These are phyloP conservation scores for Wickerhamiella azyma DNA, from an alignment of 805 yeast genomes.

Conservation along the genomic window DNA sequence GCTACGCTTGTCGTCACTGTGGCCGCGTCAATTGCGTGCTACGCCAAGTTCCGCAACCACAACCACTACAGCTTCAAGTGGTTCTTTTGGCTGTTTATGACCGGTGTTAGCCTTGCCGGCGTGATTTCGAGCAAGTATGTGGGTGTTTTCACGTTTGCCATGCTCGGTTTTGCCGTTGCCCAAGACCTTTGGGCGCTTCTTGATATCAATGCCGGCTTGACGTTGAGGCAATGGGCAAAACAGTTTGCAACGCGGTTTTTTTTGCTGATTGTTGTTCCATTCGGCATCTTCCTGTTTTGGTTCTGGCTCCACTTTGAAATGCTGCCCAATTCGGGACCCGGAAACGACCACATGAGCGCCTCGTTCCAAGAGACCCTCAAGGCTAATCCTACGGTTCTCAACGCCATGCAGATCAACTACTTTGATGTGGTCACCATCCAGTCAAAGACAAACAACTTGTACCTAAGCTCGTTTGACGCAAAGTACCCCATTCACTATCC, in stretches of 20 bases:
- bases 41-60: slow-evolving; percentile 56
- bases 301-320: slow-evolving; percentile 74
- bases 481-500: slow-evolving; percentile 83
- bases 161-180: slow-evolving; percentile 81
- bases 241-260: slow-evolving; percentile 67
- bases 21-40: slow-evolving; percentile 60
- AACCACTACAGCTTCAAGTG: slow-evolving; percentile 66
- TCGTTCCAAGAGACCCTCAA: slow-evolving; percentile 76
- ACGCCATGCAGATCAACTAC: slow-evolving; percentile 52
- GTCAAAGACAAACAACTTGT: slow-evolving; percentile 43
- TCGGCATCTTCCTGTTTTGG: slow-evolving; percentile 49
- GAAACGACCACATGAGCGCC: slow-evolving; percentile 83
- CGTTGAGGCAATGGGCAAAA: slow-evolving; percentile 21
- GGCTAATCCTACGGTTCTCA: slow-evolving; percentile 48
- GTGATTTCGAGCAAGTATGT: slow-evolving; percentile 93
- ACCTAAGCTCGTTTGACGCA: slow-evolving; percentile 80
- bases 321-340: slow-evolving; percentile 73
- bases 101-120: slow-evolving; percentile 81
- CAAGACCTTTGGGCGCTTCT: slow-evolving; percentile 41
- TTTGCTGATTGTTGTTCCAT: slow-evolving; percentile 58
- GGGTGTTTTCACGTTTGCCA: slow-evolving; percentile 76
- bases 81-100: slow-evolving; percentile 85
- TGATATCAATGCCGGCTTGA: slow-evolving; percentile 60
- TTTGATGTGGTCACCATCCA: slow-evolving; percentile 54
- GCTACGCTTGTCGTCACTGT: slow-evolving; percentile 86